Evolutionary conservation across 345 rosid species (phyloP).

Genomic region (Raphanus raphanistrum): DNA sequence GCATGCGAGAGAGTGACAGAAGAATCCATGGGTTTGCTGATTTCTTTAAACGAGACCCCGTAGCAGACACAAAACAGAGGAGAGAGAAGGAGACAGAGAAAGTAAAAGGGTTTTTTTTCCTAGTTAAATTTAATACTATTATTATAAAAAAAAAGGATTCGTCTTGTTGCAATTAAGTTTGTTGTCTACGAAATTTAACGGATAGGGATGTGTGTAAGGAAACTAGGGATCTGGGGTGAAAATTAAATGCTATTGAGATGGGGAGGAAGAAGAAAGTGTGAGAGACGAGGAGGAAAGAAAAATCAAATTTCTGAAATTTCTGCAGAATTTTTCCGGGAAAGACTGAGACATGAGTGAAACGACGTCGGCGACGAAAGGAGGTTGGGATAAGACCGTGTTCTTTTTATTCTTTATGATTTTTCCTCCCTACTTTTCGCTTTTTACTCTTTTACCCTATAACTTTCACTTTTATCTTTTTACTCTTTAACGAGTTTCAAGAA

Average conservation of each 20-base stretch:
- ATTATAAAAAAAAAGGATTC: neutral
- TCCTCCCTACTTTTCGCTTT: conserved; percentile 18
- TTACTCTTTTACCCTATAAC: conserved; percentile 10
- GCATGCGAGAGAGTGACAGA: conserved; percentile 42
- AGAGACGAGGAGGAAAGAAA: conserved; percentile 11
- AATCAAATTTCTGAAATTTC: conserved; percentile 12
- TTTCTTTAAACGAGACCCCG: conserved; percentile 38
- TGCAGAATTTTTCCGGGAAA: conserved; percentile 12
- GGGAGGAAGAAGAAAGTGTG: conserved; percentile 45
- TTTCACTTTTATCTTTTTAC: conserved; percentile 28
- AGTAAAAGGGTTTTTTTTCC: neutral
- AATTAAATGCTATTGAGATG: conserved; percentile 35
- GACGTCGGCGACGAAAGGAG: conserved; percentile 20
- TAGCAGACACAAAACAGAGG: conserved; percentile 33
- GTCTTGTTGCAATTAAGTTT: conserved; percentile 33
- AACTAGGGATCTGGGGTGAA: conserved; percentile 37
- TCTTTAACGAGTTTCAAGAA: conserved; percentile 32
- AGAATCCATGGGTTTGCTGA: conserved; percentile 37
- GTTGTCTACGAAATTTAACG: conserved; percentile 29
- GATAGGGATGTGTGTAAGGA: conserved; percentile 42
- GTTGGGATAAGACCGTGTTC: conserved; percentile 7
- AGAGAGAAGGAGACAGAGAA: conserved; percentile 31
- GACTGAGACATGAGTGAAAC: conserved; percentile 1
- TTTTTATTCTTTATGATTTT: neutral
- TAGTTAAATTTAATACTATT: neutral